Percentiles rank a stretch among this genome's conserved stretches.
Evolutionary conservation across 1,139 yeast genomes (phyloP).

Genomic region (Sugiyamaella japonica): DNA sequence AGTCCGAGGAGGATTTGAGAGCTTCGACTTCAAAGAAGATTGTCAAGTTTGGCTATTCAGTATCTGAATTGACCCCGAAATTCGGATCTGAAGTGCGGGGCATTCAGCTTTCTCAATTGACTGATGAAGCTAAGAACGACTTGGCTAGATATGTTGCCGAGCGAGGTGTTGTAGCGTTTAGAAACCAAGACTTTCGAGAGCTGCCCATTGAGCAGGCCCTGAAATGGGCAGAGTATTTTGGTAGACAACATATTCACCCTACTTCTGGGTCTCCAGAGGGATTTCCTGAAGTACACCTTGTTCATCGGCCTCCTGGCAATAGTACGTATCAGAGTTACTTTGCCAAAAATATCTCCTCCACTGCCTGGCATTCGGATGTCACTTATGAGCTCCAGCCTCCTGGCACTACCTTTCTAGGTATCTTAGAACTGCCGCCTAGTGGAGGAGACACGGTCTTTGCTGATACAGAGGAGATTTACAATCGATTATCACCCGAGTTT

Average conservation of each 20-base stretch:
- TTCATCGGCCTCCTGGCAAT: slow-evolving; percentile 39
- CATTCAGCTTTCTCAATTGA: slow-evolving; percentile 55
- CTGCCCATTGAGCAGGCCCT: slow-evolving; percentile 52
- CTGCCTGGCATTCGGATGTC: slow-evolving; percentile 60
- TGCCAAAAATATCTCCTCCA: slow-evolving; percentile 38
- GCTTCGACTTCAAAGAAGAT: slow-evolving; percentile 19
- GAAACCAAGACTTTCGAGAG: slow-evolving; percentile 63
- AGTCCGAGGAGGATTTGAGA: slow-evolving; percentile 19
- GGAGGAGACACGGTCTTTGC: slow-evolving; percentile 65
- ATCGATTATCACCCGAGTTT: slow-evolving; percentile 56
- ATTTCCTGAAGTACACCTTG: slow-evolving; percentile 63
- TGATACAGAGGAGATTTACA: slow-evolving; percentile 56
- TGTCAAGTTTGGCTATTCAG: slow-evolving; percentile 25
- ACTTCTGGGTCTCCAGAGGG: slow-evolving; percentile 66
- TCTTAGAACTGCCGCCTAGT: slow-evolving; percentile 51
- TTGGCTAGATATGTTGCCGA: slow-evolving; percentile 63
- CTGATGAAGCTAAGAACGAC: slow-evolving; percentile 57
- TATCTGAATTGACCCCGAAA: slow-evolving; percentile 50
- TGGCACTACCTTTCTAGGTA: slow-evolving; percentile 55
- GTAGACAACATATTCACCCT: slow-evolving; percentile 65
- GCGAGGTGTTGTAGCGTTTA: slow-evolving; percentile 65
- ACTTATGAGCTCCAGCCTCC: slow-evolving; percentile 64
- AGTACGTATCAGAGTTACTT: slow-evolving; percentile 26
- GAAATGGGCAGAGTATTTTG: slow-evolving; percentile 54
- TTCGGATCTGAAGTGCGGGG: slow-evolving; percentile 62